Evolutionary conservation across 2,329 filamentous ascomycete genomes (phyloP), one percentile per base, ranked within the genome.

Genomic region (Alternaria brassicicola): DNA sequence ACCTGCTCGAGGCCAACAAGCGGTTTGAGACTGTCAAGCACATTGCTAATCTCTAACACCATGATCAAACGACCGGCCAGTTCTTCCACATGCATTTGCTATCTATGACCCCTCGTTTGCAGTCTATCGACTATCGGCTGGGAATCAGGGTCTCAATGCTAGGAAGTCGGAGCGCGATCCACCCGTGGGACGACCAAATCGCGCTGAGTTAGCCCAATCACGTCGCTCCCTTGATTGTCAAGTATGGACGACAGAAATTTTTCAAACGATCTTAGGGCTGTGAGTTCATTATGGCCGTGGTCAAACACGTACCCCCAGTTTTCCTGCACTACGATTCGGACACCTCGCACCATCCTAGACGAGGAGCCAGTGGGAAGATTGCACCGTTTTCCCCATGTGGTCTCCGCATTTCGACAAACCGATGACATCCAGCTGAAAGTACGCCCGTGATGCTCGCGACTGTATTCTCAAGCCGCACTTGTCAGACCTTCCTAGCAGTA

Each of bases 1-100:
- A 35, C 36, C 26, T 26, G 31, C 19, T 33, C 26, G 35, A 35
- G 19, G 25, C 15, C 30, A 52, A 49, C 52, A 59, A 59, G 42
- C 57, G 31, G 57, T 52, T 60, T 57, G 53, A 47, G 33, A 42
- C 49, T 21, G n/a, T 49, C 57, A 57, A 60, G 49, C 57, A 47
- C 35, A 17, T 41, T n/a, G 25, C 23, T 21, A 36, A 36, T 55
- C 28, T 50, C 36, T 30, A 23, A 55, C 15, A 42, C 36, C 28
- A 21, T 17, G n/a, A 23, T 21, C 30, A 50, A 55, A 31, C 35
- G 12, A 15, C 17, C 25, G n/a, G 9, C 30, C n/a, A 30, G 33
- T 5, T 5, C 19, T 26, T 36, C 31, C 19, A 39, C 10, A 17
- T 25, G 43, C 42, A 15, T 39, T 19, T 25, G 33, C 21, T 38